Conservation (phyloP, 1,284 basidiomycete genomes). For the Ustilago esculenta region DNA sequence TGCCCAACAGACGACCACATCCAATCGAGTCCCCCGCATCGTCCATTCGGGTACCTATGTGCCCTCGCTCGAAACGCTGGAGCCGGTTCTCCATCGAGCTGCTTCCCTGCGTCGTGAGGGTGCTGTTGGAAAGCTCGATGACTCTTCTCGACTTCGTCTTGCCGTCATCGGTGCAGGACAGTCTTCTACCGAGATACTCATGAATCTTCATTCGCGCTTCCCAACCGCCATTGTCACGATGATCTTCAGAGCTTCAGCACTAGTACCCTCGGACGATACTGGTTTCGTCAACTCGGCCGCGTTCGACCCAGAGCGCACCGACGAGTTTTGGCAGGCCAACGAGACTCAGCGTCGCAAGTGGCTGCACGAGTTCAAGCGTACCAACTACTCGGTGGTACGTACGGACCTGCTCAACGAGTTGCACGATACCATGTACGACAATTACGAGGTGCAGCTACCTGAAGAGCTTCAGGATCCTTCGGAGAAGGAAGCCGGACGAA, state of each 20-base stretch:
- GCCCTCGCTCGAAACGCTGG: constrained; percentile 53
- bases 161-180: constrained; percentile 65
- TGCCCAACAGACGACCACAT: constrained; percentile 10
- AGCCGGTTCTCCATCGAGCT: constrained; percentile 39
- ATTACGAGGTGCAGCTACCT: constrained; percentile 46
- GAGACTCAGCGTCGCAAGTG: constrained; percentile 52
- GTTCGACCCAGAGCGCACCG: constrained; percentile 64
- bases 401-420: constrained; percentile 59
- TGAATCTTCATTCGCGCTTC: constrained; percentile 62
- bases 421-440: constrained; percentile 62
- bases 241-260: constrained; percentile 62
- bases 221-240: constrained; percentile 60
- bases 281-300: constrained; percentile 64
- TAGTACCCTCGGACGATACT: constrained; percentile 65
- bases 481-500: constrained; percentile 37
- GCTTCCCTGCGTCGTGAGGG: constrained; percentile 19
- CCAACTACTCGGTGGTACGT: constrained; percentile 65
- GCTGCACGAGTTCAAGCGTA: constrained; percentile 63
- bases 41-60: constrained; percentile 62
- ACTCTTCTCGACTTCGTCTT: constrained; percentile 48
- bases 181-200: constrained; percentile 61
- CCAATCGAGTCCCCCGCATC: constrained; percentile 35
- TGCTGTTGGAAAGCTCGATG: constrained; percentile 3
- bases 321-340: constrained; percentile 60
- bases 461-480: constrained; percentile 57